Evolutionary conservation across 345 rosid species (phyloP), one percentile per base, ranked within the genome.

Genomic region (Camelina laxa): DNA sequence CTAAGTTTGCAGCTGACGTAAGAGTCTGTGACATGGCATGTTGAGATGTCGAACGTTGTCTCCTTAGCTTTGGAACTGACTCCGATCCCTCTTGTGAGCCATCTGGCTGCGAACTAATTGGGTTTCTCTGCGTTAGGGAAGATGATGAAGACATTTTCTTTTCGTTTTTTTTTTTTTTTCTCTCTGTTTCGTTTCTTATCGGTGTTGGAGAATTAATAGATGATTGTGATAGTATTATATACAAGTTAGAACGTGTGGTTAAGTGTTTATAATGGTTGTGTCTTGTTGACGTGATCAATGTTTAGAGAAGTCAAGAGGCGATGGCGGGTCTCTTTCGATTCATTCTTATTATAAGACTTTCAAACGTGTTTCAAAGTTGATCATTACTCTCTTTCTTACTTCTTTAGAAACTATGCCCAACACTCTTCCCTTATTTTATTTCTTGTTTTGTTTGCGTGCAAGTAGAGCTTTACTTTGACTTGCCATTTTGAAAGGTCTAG

Each of bases 1-100:
- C 92, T 11, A 95, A 83, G 83, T 89, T 89, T 4, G 99, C 97
- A 11, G 91, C 88, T 80, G 83, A 85, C 1, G 89, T 86, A 11
- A 95, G 83, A 42, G 99, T 87, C 69, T 86, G 95, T 19, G 96
- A 82, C 67, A 94, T 65, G 12, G 96, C 96, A 1, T 81, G 60
- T 21, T 82, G 96, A 1, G 97, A 80, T 3, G 78, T 45, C 9
- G 90, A 86, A 1, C 71, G 62, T 5, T 84, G 81, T 39, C 75
- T 78, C 41, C 12, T 38, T 16, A 73, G 77, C 59, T 66, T 15
- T 39, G 76, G 70, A 59, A 81, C 84, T 0, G 79, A 60, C 73
- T 69, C 84, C 5, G 84, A 80, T 39, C 13, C 31, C 33, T 60
- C 72, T 59, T 42, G 50, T 15, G 20, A 2, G 72, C 14, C 30